Evolutionary conservation across 805 yeast genomes (phyloP).

Genomic region (Candida caryicola): DNA sequence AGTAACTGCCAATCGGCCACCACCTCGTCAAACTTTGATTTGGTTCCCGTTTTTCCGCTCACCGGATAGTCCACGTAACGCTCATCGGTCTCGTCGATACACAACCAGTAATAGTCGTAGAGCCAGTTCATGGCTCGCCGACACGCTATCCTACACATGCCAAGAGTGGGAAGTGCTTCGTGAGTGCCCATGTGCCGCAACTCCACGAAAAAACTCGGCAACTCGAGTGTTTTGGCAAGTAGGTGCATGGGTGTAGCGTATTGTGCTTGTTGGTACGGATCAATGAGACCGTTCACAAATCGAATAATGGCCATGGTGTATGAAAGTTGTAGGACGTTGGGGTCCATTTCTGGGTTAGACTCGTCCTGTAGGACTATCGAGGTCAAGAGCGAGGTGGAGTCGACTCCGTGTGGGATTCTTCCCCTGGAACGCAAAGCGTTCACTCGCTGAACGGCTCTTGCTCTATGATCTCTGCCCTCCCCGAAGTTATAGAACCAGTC

Average conservation of each 20-base stretch:
- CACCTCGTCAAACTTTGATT: constrained; percentile 2
- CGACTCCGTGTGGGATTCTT: constrained; percentile 68
- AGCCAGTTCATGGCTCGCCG: constrained; percentile 73
- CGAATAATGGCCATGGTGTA: constrained; percentile 75
- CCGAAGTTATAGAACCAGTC: constrained; percentile 51
- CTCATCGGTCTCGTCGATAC: constrained; percentile 25
- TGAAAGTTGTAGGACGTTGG: constrained; percentile 44
- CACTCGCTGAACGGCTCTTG: constrained; percentile 50
- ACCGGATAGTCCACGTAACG: constrained; percentile 7
- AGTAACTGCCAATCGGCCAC: constrained; percentile 1
- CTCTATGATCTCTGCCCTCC: constrained; percentile 26
- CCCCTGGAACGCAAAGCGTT: constrained; percentile 58
- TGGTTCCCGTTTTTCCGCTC: constrained; percentile 1
- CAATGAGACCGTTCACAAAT: constrained; percentile 88
- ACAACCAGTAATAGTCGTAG: constrained; percentile 66
- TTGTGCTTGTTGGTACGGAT: constrained; percentile 77
- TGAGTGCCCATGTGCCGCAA: constrained; percentile 89
- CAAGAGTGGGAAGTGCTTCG: constrained; percentile 72
- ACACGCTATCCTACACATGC: constrained; percentile 60
- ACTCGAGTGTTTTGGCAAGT: constrained; percentile 62
- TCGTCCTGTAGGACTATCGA: constrained; percentile 39
- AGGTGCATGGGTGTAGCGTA: constrained; percentile 76
- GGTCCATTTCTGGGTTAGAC: constrained; percentile 18
- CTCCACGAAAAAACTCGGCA: constrained; percentile 86
- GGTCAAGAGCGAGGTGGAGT: constrained; percentile 57